Evolutionary conservation across 1,284 basidiomycete genomes (phyloP), one percentile per base, ranked within the genome.

Genomic region (Austropuccinia psidii): DNA sequence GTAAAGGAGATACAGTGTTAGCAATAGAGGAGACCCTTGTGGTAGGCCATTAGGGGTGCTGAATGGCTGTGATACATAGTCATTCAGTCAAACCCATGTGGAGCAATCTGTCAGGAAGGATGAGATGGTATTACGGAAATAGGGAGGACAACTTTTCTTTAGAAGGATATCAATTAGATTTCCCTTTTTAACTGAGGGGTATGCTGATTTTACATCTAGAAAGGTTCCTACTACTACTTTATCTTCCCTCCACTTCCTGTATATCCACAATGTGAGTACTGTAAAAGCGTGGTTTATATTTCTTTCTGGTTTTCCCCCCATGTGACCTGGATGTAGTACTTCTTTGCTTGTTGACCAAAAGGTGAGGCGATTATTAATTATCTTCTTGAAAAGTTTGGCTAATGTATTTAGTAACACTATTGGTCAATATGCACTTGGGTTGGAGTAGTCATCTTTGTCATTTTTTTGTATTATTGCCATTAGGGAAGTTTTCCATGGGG

Each of bases 121-220:
- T 21, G 5, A 9, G 19, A 70, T 49, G 27, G 49, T 37, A 3
- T n/a, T 1, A 3, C 24, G 31, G 4, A 70, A 33, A n/a, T 70
- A 70, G 8, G n/a, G 2, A 6, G 68, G 68, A n/a, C 41, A 58
- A 39, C 27, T n/a, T 1, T 60, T 37, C 11, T n/a, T 11, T 7
- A 49, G 58, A 1, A 73, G 60, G n/a, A 19, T 17, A 19, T 54
- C 11, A 1, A 41, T 8, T 13, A 73, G 47, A 9, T 49, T 4
- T 7, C 19, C 19, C 5, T 9, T 8, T 27, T 52, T 43, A 2
- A 73, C 69, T 13, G 47, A 55, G 5, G 60, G 69, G 49, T 62
- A 73, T 1, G 60, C 69, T 8, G 58, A 62, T 55, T 73, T 64
- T 6, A 73, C 45, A 50, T 73, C 69, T 24, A 73, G 21, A 17